phyloP scores from a whole-genome alignment of 495 filamentous ascomycete genomes.

The Penicillium maclennaniae region DNA sequence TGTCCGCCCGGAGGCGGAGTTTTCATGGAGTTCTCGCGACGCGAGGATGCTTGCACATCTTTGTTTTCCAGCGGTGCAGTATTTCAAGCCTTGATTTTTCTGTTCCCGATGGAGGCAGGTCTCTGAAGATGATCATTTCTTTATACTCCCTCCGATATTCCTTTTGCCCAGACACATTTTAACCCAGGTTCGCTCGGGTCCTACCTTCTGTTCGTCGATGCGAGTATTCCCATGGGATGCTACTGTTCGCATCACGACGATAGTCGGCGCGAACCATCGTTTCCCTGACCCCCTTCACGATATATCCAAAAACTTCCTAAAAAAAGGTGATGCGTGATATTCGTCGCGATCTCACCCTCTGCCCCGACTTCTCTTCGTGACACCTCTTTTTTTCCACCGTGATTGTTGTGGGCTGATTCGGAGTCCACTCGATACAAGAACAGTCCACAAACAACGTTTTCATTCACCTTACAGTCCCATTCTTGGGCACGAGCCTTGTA shows the following conservation, averaged over 20 bases:
- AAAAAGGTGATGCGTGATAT: conserved; percentile 7
- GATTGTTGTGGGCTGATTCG: conserved; percentile 8
- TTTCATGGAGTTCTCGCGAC: conserved; percentile 16
- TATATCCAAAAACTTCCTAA: not conserved
- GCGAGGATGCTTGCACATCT: conserved; percentile 10
- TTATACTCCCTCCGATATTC: not conserved
- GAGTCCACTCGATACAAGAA: conserved; percentile 6
- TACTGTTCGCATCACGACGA: not conserved
- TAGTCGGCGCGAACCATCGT: not conserved
- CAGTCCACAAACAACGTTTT: conserved; percentile 22
- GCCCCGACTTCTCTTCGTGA: not conserved
- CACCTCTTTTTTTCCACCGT: conserved; percentile 1
- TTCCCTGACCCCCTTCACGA: not conserved
- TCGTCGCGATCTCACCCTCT: not conserved
- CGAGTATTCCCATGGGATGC: not conserved
- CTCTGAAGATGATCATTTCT: not conserved
- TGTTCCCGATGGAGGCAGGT: not conserved
- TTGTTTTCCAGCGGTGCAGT: conserved; percentile 22
- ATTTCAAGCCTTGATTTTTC: conserved; percentile 12
- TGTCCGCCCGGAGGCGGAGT: conserved; percentile 13
- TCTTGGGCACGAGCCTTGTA: not conserved
- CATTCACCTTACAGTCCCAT: conserved; percentile 5
- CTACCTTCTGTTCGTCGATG: not conserved
- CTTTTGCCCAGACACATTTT: conserved; percentile 5
- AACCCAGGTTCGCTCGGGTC: not conserved